Conservation (phyloP, 768 basidiomycete genomes). For the Boletus rubescentipes region DNA sequence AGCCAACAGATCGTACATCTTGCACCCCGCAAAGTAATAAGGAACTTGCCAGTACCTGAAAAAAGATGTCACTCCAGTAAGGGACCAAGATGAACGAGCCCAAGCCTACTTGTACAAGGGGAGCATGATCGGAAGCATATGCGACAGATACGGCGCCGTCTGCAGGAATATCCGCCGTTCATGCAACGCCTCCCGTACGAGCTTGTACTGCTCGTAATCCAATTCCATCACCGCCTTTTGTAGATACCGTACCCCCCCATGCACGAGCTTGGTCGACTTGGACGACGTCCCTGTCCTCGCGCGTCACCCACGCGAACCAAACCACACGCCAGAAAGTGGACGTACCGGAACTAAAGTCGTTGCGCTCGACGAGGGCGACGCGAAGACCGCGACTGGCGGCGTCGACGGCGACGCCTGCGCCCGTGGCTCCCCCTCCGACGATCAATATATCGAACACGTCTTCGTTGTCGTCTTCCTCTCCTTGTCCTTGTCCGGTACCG, state of each 20-base stretch:
- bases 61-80: not conserved
- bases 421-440: conserved; percentile 94
- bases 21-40: conserved; percentile 94
- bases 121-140: conserved; percentile 95
- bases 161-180: conserved; percentile 93
- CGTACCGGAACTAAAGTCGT: conserved; percentile 87
- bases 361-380: conserved; percentile 90
- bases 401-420: conserved; percentile 94
- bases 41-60: conserved; percentile 92
- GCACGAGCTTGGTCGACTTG: conserved; percentile 97
- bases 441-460: conserved; percentile 78
- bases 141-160: conserved; percentile 90
- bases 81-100: not conserved
- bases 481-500: conserved; percentile 5
- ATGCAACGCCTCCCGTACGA: conserved; percentile 92
- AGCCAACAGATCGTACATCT: conserved; percentile 93
- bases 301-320: not conserved
- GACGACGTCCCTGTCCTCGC: conserved; percentile 76
- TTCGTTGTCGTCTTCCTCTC: conserved; percentile 47
- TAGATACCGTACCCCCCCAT: conserved; percentile 95
- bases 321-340: not conserved
- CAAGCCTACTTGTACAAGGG: conserved; percentile 83
- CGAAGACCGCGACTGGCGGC: conserved; percentile 89
- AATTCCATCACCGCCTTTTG: conserved; percentile 96
- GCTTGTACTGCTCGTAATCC: conserved; percentile 95